Conservation (phyloP, 1,284 basidiomycete species). For the Trichosporon coremiiforme region DNA sequence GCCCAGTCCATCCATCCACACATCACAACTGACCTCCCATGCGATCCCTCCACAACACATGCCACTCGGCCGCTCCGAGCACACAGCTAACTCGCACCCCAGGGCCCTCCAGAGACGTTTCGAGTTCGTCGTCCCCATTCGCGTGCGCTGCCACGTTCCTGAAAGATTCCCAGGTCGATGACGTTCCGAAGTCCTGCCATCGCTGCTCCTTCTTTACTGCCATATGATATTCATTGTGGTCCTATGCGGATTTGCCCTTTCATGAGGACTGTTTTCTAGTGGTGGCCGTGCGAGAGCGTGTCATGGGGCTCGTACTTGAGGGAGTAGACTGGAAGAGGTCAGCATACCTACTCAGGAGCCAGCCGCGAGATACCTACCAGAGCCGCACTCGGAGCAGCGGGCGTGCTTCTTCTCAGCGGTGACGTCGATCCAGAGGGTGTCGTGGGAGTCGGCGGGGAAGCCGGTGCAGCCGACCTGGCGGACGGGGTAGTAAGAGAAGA, state of each 20-base stretch:
- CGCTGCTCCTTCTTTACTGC: constrained; percentile 4
- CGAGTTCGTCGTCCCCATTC: no score
- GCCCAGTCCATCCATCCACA: background rate
- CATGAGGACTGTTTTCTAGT: constrained; percentile 36
- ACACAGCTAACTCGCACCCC: no score
- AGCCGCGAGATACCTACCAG: constrained; percentile 40
- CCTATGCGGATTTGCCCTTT: constrained; percentile 29
- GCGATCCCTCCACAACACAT: background rate
- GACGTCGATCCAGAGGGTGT: constrained; percentile 77
- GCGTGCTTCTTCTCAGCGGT: constrained; percentile 64
- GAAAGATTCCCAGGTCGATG: background rate
- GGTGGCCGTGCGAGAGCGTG: constrained; percentile 44
- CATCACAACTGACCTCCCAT: background rate
- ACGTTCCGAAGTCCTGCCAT: background rate
- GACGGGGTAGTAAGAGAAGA: constrained; percentile 75
- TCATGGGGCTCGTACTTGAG: constrained; percentile 54
- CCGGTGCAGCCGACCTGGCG: constrained; percentile 91
- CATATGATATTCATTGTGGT: constrained; percentile 34
- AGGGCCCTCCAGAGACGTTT: no score
- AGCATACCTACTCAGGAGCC: constrained; percentile 2
- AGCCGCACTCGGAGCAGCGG: constrained; percentile 87
- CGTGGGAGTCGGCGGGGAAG: constrained; percentile 86
- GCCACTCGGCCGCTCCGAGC: background rate
- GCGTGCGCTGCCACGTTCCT: background rate
- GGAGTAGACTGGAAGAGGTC: constrained; percentile 44